Conservation (phyloP, 2,329 filamentous ascomycete species). For the Lachnellula arida region DNA sequence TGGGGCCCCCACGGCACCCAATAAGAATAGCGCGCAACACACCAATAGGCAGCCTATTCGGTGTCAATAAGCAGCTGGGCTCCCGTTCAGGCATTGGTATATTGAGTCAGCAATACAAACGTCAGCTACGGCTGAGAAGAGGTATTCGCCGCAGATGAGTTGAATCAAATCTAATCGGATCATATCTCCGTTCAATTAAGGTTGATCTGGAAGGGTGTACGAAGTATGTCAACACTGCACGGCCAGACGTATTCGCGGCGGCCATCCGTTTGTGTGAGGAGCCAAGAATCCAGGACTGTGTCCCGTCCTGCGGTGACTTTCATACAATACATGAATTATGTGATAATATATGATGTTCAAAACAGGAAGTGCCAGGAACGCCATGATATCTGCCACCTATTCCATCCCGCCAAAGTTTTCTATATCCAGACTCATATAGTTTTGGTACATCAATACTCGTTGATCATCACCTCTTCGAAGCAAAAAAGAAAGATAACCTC, state of each 20-base stretch:
- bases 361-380: neutral
- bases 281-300: neutral
- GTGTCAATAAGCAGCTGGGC: constrained; percentile 6
- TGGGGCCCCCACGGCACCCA: neutral
- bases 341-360: neutral
- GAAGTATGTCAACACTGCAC: too few species aligned
- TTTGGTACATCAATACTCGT: neutral
- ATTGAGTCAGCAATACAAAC: neutral
- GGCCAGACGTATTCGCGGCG: too few species aligned
- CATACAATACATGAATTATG: neutral
- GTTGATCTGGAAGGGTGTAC: neutral
- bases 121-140: constrained; percentile 9
- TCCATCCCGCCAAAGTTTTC: neutral
- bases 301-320: neutral
- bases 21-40: neutral
- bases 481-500: neutral
- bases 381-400: constrained; percentile 1
- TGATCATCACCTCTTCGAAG: neutral
- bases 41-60: constrained; percentile 1
- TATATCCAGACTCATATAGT: too few species aligned
- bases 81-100: neutral
- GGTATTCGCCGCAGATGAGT: neutral
- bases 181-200: neutral
- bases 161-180: neutral
- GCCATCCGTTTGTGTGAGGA: too few species aligned